Evolutionary conservation across 306 rosid species (phyloP), one percentile per base, ranked within the genome.

Genomic region (Acmispon strigosus): DNA sequence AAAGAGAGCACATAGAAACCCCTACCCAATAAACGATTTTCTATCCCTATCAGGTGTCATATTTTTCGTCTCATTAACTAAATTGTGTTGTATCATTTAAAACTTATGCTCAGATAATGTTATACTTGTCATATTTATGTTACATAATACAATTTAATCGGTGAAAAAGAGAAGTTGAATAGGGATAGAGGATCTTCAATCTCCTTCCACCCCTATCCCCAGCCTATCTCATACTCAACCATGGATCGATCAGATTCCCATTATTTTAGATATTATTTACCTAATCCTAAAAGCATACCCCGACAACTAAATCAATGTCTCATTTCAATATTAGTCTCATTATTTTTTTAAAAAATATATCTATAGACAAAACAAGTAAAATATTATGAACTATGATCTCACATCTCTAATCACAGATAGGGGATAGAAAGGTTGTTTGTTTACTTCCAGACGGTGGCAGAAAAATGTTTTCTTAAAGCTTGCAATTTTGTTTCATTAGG

Each of bases 231-330:
- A 62, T 70, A 60, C 74, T 78, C 80, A 51, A 50, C 66, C 67
- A 79, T 43, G 14, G 8, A 32, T 32, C 37, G 8, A 32, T 78
- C 67, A 76, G 83, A 89, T 89, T 82, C 85, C 85, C 79, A 50
- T 78, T 78, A 39, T 70, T 70, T 58, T 32, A 57, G 6, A 70
- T 77, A 84, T 78, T 78, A 84, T 81, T 80, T 68, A 74, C 83
- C 81, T 64, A 83, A 83, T 81, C 82, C 73, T 14, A 1, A 51
- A 70, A 55, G 74, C 70, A 44, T 60, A 50, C 86, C 82, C 90
- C 84, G 88, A 89, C 96, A 87, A 74, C 83, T 73, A 80, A 74
- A 83, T 87, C 82, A 71, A 62, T 81, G 86, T 79, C 86, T 64
- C 76, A 56, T 57, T 76, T 79, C 82, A 83, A 83, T 84, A 81